Evolutionary conservation across 306 rosid species (phyloP).

Genomic region (Hylodesmum podocarpum): DNA sequence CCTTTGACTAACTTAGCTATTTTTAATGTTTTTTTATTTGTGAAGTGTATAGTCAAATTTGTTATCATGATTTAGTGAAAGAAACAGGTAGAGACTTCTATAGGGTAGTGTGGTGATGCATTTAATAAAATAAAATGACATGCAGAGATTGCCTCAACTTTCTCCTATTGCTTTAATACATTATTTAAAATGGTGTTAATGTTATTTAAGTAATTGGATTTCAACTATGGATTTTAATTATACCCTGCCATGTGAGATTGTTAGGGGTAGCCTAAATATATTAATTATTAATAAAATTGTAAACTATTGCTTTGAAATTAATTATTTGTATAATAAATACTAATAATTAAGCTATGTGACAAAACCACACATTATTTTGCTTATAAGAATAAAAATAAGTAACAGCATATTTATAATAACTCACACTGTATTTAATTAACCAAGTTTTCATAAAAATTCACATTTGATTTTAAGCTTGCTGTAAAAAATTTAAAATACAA

Average conservation of each 20-base stretch:
- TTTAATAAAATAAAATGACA: neutral
- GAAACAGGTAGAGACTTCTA: neutral
- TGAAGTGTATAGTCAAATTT: slow-evolving; percentile 4
- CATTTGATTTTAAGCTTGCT: neutral
- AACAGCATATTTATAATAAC: too few relatives aligned
- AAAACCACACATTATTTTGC: too few relatives aligned
- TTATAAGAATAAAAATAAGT: too few relatives aligned
- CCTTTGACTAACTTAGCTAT: slow-evolving; percentile 21
- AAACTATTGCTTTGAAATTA: neutral
- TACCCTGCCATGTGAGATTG: neutral
- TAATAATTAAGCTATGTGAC: neutral
- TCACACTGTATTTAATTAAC: too few relatives aligned
- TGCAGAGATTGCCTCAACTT: neutral
- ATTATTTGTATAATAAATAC: neutral
- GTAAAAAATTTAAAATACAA: neutral
- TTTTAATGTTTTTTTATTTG: neutral
- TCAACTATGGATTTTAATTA: too few relatives aligned
- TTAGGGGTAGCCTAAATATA: neutral
- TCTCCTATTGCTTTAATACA: neutral
- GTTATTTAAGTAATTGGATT: neutral
- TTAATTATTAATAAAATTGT: neutral
- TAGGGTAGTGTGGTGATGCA: neutral
- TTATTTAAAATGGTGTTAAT: neutral
- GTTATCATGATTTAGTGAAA: slow-evolving; percentile 7
- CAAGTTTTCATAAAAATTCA: too few relatives aligned